Evolutionary conservation across 345 rosid genomes (phyloP).

Genomic region (Gossypium sturtianum): DNA sequence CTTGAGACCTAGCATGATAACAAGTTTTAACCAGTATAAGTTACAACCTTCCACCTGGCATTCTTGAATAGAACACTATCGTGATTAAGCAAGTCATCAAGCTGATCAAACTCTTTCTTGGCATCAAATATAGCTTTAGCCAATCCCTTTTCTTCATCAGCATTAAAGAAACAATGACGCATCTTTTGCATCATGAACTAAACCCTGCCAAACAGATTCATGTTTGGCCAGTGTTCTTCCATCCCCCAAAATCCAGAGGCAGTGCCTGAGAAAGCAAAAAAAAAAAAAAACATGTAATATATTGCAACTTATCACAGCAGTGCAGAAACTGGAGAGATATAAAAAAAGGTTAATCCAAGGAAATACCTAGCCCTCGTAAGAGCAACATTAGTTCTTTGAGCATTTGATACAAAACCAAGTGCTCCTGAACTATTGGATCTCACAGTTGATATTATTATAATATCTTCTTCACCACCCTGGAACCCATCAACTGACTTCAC

Average conservation of each 20-base stretch:
- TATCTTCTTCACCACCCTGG: conserved; percentile 41
- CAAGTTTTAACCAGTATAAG: background rate
- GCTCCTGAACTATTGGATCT: conserved; percentile 26
- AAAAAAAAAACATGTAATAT: background rate
- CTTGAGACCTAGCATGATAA: background rate
- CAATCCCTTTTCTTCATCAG: conserved; percentile 34
- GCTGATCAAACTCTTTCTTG: conserved; percentile 34
- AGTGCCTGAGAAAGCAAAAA: conserved; percentile 22
- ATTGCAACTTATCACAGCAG: background rate
- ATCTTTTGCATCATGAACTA: conserved; percentile 36
- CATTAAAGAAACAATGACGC: conserved; percentile 39
- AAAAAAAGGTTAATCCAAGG: background rate
- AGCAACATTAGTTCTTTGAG: conserved; percentile 34
- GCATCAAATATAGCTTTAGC: conserved; percentile 26
- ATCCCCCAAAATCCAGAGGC: conserved; percentile 55
- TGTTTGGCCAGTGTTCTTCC: conserved; percentile 29
- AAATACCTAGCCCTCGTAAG: conserved; percentile 43
- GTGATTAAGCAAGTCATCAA: conserved; percentile 33
- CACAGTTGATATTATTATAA: conserved; percentile 39
- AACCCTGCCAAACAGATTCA: conserved; percentile 31
- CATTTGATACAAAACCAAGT: conserved; percentile 27
- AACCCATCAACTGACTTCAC: conserved; percentile 37
- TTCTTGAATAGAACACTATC: conserved; percentile 29
- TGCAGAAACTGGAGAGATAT: background rate
- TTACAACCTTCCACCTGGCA: conserved; percentile 45